Evolutionary conservation across 805 yeast genomes (phyloP).

Genomic region (Kregervanrija delftensis): DNA sequence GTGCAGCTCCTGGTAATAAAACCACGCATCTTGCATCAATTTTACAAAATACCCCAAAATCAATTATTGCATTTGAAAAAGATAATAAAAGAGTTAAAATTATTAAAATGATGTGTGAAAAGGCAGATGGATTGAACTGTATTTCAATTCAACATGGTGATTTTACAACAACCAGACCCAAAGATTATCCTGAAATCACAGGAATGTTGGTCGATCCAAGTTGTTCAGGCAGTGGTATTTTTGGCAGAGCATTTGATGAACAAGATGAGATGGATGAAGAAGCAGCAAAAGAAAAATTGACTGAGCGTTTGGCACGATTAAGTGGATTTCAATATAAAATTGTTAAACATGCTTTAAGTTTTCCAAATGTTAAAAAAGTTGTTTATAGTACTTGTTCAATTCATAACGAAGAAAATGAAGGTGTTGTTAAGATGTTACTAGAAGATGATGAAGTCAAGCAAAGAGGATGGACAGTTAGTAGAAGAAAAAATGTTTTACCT

Average conservation of each 20-base stretch:
- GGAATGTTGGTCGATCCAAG: slow-evolving; percentile 93
- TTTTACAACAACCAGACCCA: slow-evolving; percentile 55
- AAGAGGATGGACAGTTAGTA: slow-evolving; percentile 70
- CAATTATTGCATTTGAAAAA: slow-evolving; percentile 81
- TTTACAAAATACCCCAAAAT: slow-evolving; percentile 32
- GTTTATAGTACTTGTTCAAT: slow-evolving; percentile 96
- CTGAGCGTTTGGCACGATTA: slow-evolving; percentile 61
- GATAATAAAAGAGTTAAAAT: slow-evolving; percentile 67
- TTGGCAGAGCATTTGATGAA: slow-evolving; percentile 74
- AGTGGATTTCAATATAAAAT: slow-evolving; percentile 84
- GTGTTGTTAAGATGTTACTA: slow-evolving; percentile 77
- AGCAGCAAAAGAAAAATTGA: slow-evolving; percentile 30
- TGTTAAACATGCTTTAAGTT: slow-evolving; percentile 79
- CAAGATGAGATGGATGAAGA: slow-evolving; percentile 33
- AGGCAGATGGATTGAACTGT: slow-evolving; percentile 56
- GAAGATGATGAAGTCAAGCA: slow-evolving; percentile 55
- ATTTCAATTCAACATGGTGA: slow-evolving; percentile 44
- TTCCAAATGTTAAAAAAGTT: slow-evolving; percentile 69
- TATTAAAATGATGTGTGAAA: slow-evolving; percentile 67
- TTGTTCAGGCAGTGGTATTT: slow-evolving; percentile 96
- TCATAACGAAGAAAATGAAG: slow-evolving; percentile 89
- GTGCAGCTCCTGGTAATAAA: slow-evolving; percentile 98
- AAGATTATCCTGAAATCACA: slow-evolving; percentile 55
- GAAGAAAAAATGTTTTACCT: slow-evolving; percentile 63
- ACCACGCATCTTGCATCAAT: slow-evolving; percentile 86